phyloP scores from a whole-genome alignment of 495 filamentous ascomycete genomes.

The Hypoxylon fragiforme region DNA sequence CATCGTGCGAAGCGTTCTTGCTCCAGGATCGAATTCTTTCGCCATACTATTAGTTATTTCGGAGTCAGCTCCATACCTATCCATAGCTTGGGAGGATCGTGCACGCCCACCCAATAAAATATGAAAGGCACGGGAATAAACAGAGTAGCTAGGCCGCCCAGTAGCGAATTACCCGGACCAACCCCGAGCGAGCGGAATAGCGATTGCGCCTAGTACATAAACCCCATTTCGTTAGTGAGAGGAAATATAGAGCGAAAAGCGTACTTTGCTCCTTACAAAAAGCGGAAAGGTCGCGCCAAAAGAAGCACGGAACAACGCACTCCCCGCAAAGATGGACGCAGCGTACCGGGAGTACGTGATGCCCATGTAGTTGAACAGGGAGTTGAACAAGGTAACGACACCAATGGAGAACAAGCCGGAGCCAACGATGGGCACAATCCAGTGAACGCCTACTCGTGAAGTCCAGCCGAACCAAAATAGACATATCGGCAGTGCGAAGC shows the following conservation, averaged over 20 bases:
- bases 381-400: conserved; percentile 60
- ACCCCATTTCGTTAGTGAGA: no score
- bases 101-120: conserved; percentile 43
- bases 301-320: conserved; percentile 46
- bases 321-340: conserved; percentile 53
- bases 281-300: conserved; percentile 54
- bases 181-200: conserved; percentile 52
- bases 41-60: conserved; percentile 35
- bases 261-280: no score
- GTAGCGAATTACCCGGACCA: conserved; percentile 52
- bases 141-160: conserved; percentile 49
- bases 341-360: conserved; percentile 46
- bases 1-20: conserved; percentile 39
- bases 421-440: conserved; percentile 53
- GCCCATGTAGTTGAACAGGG: conserved; percentile 14
- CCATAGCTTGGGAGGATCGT: not conserved
- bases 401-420: conserved; percentile 56
- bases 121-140: conserved; percentile 54
- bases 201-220: conserved; percentile 35
- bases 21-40: conserved; percentile 35
- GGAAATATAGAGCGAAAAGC: no score
- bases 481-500: conserved; percentile 46
- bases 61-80: conserved; percentile 17
- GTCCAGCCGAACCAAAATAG: conserved; percentile 59
- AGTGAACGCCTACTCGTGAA: conserved; percentile 42